phyloP scores from a whole-genome alignment of 1,284 basidiomycete genomes.

The Sanghuangporus baumii region DNA sequence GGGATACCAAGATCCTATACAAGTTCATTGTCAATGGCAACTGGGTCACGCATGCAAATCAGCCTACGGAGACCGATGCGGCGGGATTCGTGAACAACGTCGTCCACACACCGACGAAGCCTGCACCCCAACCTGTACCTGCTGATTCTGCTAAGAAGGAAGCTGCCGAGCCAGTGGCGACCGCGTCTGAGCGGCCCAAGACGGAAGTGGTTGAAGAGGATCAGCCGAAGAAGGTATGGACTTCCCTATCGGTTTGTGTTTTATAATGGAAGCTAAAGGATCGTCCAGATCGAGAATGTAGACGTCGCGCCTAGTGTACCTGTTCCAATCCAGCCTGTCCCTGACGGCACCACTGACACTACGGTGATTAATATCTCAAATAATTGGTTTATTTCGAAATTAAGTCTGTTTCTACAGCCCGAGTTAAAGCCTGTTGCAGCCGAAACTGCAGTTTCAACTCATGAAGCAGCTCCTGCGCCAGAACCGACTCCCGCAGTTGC shows the following conservation, averaged over 20 bases:
- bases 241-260: not conserved
- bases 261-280: not conserved
- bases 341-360: slow-evolving; percentile 29
- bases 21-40: slow-evolving; percentile 76
- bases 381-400: not conserved
- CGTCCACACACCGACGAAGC: slow-evolving; percentile 54
- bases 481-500: not conserved
- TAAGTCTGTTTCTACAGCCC: not conserved
- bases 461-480: slow-evolving; percentile 7
- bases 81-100: slow-evolving; percentile 71
- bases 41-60: slow-evolving; percentile 53
- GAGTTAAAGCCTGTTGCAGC: not conserved
- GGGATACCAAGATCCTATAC: slow-evolving; percentile 59
- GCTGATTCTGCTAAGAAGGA: not conserved
- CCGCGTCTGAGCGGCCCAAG: not conserved
- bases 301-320: slow-evolving; percentile 28
- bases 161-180: not conserved
- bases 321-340: slow-evolving; percentile 34
- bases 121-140: slow-evolving; percentile 18
- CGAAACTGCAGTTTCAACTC: slow-evolving; percentile 8
- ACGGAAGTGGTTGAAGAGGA: not conserved
- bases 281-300: not conserved
- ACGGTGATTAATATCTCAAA: slow-evolving; percentile 21
- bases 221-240: not conserved
- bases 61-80: slow-evolving; percentile 56